Evolutionary conservation across 352 stramenopile genomes (phyloP).

Genomic region (Phytophthora nicotianae): DNA sequence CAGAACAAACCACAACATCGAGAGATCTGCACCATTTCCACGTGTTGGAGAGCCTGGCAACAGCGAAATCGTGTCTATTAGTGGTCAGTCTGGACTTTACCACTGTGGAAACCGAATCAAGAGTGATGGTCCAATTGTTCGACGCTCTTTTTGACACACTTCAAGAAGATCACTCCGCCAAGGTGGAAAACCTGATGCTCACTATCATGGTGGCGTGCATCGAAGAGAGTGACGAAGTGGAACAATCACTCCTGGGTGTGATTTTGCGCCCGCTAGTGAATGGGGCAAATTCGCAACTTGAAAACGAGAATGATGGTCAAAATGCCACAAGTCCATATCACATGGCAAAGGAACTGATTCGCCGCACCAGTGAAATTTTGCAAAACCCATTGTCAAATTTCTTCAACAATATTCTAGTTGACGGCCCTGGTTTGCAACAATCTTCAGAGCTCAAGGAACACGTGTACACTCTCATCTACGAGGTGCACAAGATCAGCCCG

Average conservation of each 20-base stretch:
- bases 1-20: constrained; percentile 34
- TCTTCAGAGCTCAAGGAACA: constrained; percentile 76
- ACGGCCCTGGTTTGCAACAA: constrained; percentile 35
- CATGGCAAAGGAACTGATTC: constrained; percentile 79
- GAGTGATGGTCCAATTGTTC: constrained; percentile 79
- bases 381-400: constrained; percentile 75
- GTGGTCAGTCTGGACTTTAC: constrained; percentile 61
- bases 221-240: constrained; percentile 70
- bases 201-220: constrained; percentile 74
- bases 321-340: constrained; percentile 42
- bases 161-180: constrained; percentile 57
- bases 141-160: constrained; percentile 70
- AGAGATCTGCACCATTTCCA: constrained; percentile 51
- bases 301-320: background rate
- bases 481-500: constrained; percentile 83
- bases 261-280: constrained; percentile 66
- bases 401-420: constrained; percentile 84
- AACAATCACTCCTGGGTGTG: constrained; percentile 68
- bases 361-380: constrained; percentile 66
- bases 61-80: constrained; percentile 58
- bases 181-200: constrained; percentile 82
- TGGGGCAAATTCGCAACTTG: background rate
- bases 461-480: constrained; percentile 83
- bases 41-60: constrained; percentile 75
- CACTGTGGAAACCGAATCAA: constrained; percentile 40